phyloP scores from a whole-genome alignment of 495 filamentous ascomycete genomes.

The Talaromyces nanjingensis region DNA sequence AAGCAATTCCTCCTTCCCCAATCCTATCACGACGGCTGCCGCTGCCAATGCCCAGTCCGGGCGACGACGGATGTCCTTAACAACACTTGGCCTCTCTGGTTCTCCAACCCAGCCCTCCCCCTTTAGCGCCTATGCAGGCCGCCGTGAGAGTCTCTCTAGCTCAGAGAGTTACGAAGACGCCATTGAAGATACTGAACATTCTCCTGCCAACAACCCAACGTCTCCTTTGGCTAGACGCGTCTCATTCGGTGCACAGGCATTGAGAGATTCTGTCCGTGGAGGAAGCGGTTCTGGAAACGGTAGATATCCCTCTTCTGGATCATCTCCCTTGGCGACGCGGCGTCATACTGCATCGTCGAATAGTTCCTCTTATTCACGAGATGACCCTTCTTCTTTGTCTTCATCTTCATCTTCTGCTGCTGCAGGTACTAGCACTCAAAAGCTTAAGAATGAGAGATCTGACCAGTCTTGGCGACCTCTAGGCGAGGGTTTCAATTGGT shows the following conservation, averaged over 20 bases:
- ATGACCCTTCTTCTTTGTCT: conserved; percentile 18
- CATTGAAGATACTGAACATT: conserved; percentile 70
- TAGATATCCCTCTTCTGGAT: conserved; percentile 33
- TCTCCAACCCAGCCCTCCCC: conserved; percentile 59
- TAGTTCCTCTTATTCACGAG: conserved; percentile 14
- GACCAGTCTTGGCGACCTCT: conserved; percentile 43
- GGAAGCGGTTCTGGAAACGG: conserved; percentile 37
- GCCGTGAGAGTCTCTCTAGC: conserved; percentile 66
- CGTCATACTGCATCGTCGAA: conserved; percentile 20
- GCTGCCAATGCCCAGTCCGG: conserved; percentile 57
- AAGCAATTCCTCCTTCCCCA: conserved; percentile 41
- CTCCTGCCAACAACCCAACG: conserved; percentile 43
- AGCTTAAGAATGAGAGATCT: conserved; percentile 38
- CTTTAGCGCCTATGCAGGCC: conserved; percentile 46
- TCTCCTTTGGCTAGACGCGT: conserved; percentile 79
- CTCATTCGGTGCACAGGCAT: conserved; percentile 84
- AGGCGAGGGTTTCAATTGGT: conserved; percentile 94
- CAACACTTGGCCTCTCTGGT: conserved; percentile 75
- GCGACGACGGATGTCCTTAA: conserved; percentile 80
- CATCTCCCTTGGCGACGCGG: conserved; percentile 16
- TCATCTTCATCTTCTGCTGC: conserved; percentile 18
- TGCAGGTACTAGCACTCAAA: conserved; percentile 34
- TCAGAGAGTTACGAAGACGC: conserved; percentile 78
- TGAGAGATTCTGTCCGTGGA: conserved; percentile 61
- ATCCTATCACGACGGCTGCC: conserved; percentile 60